A percentile compares a stretch with the other conserved stretches of the same genome.
Conservation (phyloP, 345 rosid species). For the Euphorbia tirucalli region DNA sequence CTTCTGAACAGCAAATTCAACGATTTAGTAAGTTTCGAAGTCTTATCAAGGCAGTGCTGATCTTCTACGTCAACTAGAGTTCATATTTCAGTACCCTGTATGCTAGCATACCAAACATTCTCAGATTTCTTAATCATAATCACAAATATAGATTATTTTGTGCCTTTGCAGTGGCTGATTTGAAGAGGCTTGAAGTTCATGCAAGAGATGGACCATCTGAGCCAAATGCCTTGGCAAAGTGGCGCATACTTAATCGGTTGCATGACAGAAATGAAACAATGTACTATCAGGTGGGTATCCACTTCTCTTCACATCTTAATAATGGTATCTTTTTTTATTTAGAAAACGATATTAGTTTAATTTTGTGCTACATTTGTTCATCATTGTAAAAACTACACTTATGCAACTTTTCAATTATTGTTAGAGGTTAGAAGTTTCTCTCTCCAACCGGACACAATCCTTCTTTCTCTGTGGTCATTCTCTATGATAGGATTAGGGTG, state of each 20-base stretch:
- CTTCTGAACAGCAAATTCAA: conserved; percentile 78
- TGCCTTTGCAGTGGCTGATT: conserved; percentile 62
- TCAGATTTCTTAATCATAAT: background rate
- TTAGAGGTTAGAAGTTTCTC: background rate
- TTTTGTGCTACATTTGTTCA: background rate
- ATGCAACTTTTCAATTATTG: background rate
- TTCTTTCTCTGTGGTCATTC: background rate
- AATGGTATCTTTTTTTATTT: background rate
- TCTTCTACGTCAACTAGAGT: background rate
- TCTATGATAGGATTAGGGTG: background rate
- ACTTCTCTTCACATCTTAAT: background rate
- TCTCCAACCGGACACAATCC: background rate
- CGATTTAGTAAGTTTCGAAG: conserved; percentile 67
- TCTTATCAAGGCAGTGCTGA: background rate
- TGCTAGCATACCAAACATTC: background rate
- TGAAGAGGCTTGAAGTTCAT: conserved; percentile 88
- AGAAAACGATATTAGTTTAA: background rate
- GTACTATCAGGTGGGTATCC: conserved; percentile 65
- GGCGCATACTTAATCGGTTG: conserved; percentile 93
- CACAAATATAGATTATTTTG: conserved; percentile 7
- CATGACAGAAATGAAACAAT: conserved; percentile 97
- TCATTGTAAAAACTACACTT: background rate
- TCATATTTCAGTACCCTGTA: background rate
- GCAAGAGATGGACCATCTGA: conserved; percentile 95
- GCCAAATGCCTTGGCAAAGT: conserved; percentile 85